Percentiles rank a stretch among this genome's conserved stretches.
Conservation (phyloP, 2,329 filamentous ascomycete species). For the Calonectria fujianensis region DNA sequence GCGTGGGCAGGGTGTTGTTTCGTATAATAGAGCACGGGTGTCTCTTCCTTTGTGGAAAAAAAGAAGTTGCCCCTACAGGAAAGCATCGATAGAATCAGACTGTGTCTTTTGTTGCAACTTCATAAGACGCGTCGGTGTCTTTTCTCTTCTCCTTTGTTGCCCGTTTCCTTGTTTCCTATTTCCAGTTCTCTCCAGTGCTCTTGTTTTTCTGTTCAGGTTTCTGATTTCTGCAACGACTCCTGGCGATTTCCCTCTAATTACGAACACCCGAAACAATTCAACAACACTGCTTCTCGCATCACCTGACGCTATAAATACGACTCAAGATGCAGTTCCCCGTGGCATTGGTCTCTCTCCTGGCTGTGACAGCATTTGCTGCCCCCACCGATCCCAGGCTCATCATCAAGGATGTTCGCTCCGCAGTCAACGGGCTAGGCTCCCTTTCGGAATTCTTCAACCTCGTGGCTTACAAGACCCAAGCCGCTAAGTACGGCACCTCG, state of each 20-base stretch:
- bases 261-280: slow-evolving; percentile 34
- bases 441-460: slow-evolving; percentile 78
- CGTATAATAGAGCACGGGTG: slow-evolving; percentile 54
- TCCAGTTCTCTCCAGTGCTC: slow-evolving; percentile 47
- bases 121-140: slow-evolving; percentile 49
- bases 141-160: slow-evolving; percentile 46
- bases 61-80: slow-evolving; percentile 43
- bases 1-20: slow-evolving; percentile 32
- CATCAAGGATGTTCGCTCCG: slow-evolving; percentile 60
- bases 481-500: slow-evolving; percentile 63
- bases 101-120: slow-evolving; percentile 24
- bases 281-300: slow-evolving; percentile 19
- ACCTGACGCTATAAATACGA: slow-evolving; percentile 32
- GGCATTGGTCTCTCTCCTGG: slow-evolving; percentile 67
- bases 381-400: slow-evolving; percentile 64
- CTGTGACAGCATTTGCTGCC: slow-evolving; percentile 67
- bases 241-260: slow-evolving; percentile 42
- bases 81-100: slow-evolving; percentile 47
- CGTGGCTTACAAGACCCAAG: slow-evolving; percentile 73
- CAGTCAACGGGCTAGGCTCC: slow-evolving; percentile 64
- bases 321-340: slow-evolving; percentile 71
- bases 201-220: slow-evolving; percentile 40
- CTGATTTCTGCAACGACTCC: slow-evolving; percentile 38
- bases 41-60: slow-evolving; percentile 40
- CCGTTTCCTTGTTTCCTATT: slow-evolving; percentile 52